These are phyloP conservation scores for Umbilicus rupestris DNA, from an alignment of 164 flowering plant genomes.

Conservation along the genomic window DNA sequence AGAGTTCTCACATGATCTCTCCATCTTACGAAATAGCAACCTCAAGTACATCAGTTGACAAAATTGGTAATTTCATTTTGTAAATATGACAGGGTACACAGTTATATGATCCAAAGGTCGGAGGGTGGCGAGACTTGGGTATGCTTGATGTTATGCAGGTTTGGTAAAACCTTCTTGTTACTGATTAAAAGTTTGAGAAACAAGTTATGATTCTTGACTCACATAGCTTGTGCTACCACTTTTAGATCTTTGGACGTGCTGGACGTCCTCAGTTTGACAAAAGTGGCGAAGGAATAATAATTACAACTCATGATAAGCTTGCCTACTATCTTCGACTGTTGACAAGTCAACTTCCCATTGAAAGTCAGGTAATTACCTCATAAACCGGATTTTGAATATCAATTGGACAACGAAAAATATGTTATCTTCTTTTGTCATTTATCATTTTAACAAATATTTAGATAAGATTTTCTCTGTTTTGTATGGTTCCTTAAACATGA, in stretches of 20 bases:
- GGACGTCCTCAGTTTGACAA: slow-evolving; percentile 99
- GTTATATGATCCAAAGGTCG: slow-evolving; percentile 96
- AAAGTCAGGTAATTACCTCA: slow-evolving; percentile 69
- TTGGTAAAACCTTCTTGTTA: not conserved
- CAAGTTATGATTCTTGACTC: not conserved
- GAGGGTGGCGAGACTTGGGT: slow-evolving; percentile 97
- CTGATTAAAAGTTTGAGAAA: not conserved
- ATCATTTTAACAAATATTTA: not conserved
- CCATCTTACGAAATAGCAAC: not conserved
- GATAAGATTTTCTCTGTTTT: not conserved
- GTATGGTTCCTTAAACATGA: not conserved
- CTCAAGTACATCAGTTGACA: not conserved
- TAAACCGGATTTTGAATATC: not conserved
- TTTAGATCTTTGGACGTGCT: slow-evolving; percentile 97
- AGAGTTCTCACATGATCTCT: not conserved
- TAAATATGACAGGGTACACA: slow-evolving; percentile 71
- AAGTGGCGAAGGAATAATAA: slow-evolving; percentile 99
- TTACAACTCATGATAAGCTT: slow-evolving; percentile 89
- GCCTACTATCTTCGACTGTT: slow-evolving; percentile 79
- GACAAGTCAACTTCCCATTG: slow-evolving; percentile 96
- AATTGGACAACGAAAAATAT: not conserved
- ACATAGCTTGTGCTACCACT: not conserved
- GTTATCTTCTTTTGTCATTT: not conserved
- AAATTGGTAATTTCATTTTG: not conserved
- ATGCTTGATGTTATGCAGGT: slow-evolving; percentile 99